These are phyloP conservation scores for Rugonectria rugulosa DNA, from an alignment of 2,329 filamentous ascomycete genomes.

Conservation along the genomic window DNA sequence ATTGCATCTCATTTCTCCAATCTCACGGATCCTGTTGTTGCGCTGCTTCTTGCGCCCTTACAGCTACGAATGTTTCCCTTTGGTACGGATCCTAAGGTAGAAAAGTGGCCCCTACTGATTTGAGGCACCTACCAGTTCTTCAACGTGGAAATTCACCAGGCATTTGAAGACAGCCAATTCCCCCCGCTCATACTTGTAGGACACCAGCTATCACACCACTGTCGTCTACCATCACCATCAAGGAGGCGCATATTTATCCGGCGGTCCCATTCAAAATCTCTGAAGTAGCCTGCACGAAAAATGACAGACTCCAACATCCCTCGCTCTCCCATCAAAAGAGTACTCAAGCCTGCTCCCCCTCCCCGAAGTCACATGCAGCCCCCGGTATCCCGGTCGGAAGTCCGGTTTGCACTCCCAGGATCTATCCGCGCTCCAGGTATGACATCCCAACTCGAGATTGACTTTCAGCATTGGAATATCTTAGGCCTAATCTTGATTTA, in stretches of 20 bases:
- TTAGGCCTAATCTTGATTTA: neutral
- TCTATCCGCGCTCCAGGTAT: constrained; percentile 38
- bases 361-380: constrained; percentile 34
- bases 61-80: neutral
- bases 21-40: neutral
- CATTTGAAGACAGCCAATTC: neutral
- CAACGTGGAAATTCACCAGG: neutral
- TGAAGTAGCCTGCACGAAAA: too few species aligned
- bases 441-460: neutral
- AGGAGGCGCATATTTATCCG: neutral
- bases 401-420: constrained; percentile 41
- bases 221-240: neutral
- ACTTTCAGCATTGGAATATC: neutral
- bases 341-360: constrained; percentile 37
- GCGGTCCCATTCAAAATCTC: too few species aligned
- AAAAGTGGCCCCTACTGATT: neutral
- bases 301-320: constrained; percentile 30
- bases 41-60: neutral
- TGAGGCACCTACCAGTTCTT: neutral
- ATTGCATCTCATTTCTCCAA: neutral
- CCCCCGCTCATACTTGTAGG: neutral
- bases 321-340: constrained; percentile 29
- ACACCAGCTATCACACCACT: neutral
- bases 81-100: neutral
- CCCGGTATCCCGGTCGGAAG: constrained; percentile 37